phyloP scores from a whole-genome alignment of 2,329 filamentous ascomycete genomes.

The Tolypocladium paradoxum region DNA sequence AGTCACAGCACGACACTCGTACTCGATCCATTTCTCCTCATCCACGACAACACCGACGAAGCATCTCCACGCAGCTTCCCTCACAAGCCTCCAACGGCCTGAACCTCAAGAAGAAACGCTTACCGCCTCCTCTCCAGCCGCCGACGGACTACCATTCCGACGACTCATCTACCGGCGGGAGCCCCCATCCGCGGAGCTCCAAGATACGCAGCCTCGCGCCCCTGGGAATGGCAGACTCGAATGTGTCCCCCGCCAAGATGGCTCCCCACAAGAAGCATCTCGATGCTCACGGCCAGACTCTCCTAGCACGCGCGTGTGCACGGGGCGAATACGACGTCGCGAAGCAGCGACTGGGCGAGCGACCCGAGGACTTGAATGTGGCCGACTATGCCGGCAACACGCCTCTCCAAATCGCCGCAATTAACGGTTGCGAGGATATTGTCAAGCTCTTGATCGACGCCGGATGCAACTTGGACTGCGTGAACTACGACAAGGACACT shows the following conservation, averaged over 20 bases:
- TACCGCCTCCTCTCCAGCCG: slow-evolving; percentile 47
- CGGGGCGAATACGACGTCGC: slow-evolving; percentile 72
- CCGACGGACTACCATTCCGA: slow-evolving; percentile 57
- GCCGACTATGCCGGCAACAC: slow-evolving; percentile 95
- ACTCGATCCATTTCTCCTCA: slow-evolving; percentile 49
- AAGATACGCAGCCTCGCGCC: slow-evolving; percentile 46
- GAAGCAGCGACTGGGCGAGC: slow-evolving; percentile 62
- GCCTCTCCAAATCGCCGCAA: slow-evolving; percentile 81
- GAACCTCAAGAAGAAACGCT: slow-evolving; percentile 48
- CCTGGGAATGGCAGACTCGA: slow-evolving; percentile 45
- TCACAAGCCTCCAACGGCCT: slow-evolving; percentile 44
- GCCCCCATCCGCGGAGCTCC: slow-evolving; percentile 47
- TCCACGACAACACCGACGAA: slow-evolving; percentile 47
- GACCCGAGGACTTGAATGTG: slow-evolving; percentile 79
- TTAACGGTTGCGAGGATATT: slow-evolving; percentile 78
- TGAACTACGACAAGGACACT: slow-evolving; percentile 77
- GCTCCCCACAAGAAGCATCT: slow-evolving; percentile 72
- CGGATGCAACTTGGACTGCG: slow-evolving; percentile 72
- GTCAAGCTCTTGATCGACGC: slow-evolving; percentile 78
- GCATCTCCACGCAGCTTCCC: slow-evolving; percentile 52
- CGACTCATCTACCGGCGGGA: slow-evolving; percentile 51
- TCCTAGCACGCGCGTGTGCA: slow-evolving; percentile 81
- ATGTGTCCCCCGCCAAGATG: slow-evolving; percentile 58
- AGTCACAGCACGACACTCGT: slow-evolving; percentile 19
- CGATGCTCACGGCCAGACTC: slow-evolving; percentile 85